These are phyloP conservation scores for Vicia villosa DNA, from an alignment of 306 rosid species.

Conservation along the genomic window DNA sequence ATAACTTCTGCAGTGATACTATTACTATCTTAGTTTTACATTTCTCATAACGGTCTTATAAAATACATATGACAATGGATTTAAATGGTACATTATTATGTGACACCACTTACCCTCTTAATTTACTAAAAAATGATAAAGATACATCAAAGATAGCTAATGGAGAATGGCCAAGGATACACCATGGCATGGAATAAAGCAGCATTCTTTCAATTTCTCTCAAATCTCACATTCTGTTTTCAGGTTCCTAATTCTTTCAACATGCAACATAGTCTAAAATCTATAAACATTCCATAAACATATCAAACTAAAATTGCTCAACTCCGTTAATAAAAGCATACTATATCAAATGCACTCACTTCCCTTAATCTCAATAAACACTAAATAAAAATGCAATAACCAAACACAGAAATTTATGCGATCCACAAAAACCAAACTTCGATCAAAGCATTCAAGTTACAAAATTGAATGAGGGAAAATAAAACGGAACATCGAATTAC, in stretches of 20 bases:
- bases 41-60: conserved; percentile 5
- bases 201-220: not conserved
- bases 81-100: not conserved
- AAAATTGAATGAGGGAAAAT: conserved; percentile 1
- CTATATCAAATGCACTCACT: conserved; percentile 12
- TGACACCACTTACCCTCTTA: not conserved
- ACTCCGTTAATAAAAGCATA: not conserved
- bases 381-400: not conserved
- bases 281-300: too few relatives aligned
- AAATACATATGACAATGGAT: not conserved
- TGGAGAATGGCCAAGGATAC: not conserved
- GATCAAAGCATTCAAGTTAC: conserved; percentile 25
- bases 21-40: conserved; percentile 6
- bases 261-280: not conserved
- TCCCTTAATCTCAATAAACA: not conserved
- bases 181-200: not conserved
- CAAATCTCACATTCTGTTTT: not conserved
- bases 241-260: not conserved
- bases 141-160: not conserved
- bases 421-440: conserved; percentile 13
- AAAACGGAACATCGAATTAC: not conserved
- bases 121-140: not conserved
- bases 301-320: not conserved
- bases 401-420: not conserved
- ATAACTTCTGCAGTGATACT: not conserved